Evolutionary conservation across 495 filamentous ascomycete species (phyloP).

Genomic region (Talaromyces stipitatus): DNA sequence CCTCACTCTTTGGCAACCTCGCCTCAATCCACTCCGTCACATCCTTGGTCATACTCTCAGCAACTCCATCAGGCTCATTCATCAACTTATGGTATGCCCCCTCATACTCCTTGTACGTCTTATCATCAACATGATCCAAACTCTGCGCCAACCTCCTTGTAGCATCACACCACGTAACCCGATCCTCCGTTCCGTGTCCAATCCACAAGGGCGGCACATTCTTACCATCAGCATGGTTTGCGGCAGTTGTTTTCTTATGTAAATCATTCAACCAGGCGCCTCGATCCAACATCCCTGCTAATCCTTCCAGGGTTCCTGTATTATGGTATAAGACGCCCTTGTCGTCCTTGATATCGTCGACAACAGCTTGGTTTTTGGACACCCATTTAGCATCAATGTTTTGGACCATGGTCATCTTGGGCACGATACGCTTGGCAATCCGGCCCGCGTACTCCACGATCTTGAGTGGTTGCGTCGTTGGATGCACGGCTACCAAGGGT

Average conservation of each 20-base stretch:
- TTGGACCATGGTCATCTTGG: constrained; percentile 49
- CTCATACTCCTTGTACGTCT: constrained; percentile 62
- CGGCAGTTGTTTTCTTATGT: constrained; percentile 6
- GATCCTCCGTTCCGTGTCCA: constrained; percentile 44
- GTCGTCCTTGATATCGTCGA: constrained; percentile 50
- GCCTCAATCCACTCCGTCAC: constrained; percentile 60
- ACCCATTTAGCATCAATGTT: constrained; percentile 50
- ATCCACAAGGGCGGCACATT: constrained; percentile 15
- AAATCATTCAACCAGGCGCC: constrained; percentile 20
- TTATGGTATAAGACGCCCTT: constrained; percentile 53
- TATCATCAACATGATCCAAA: constrained; percentile 49
- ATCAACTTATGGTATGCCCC: constrained; percentile 73
- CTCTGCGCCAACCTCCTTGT: constrained; percentile 53
- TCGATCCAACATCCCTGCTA: constrained; percentile 69
- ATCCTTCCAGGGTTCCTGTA: constrained; percentile 69
- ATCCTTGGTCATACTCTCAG: constrained; percentile 57
- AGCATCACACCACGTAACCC: constrained; percentile 52
- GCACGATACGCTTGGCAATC: constrained; percentile 56
- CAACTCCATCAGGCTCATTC: constrained; percentile 55
- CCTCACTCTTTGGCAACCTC: background rate
- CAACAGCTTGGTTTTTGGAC: constrained; percentile 54
- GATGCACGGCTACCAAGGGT: constrained; percentile 64
- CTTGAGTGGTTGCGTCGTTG: constrained; percentile 47
- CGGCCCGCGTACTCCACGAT: constrained; percentile 53
- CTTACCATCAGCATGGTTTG: background rate